A percentile compares a stretch with the other conserved stretches of the same genome.
Evolutionary conservation across 2,329 filamentous ascomycete genomes (phyloP).

Genomic region (Chaetothyriales sp.): DNA sequence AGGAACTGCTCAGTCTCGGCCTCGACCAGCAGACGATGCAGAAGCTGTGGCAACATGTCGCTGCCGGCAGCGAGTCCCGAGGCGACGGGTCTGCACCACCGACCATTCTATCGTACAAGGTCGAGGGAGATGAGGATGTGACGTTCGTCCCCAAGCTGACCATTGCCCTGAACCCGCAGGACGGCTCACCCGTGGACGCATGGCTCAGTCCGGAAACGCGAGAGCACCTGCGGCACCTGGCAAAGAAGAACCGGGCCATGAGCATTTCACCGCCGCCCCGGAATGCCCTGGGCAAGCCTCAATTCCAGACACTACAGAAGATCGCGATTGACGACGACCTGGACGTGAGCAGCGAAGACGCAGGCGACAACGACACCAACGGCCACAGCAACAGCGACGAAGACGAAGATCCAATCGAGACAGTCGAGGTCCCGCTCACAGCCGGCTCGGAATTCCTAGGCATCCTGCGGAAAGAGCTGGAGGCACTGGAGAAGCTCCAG

Average conservation of each 20-base stretch:
- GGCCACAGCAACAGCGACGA: too few species aligned
- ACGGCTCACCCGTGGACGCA: conserved; percentile 54
- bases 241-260: conserved; percentile 20
- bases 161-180: conserved; percentile 50
- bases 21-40: conserved; percentile 57
- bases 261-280: background rate
- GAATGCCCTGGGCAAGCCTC: background rate
- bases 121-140: conserved; percentile 30
- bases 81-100: conserved; percentile 23
- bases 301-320: background rate
- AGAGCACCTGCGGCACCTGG: conserved; percentile 46
- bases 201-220: conserved; percentile 50
- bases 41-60: conserved; percentile 42
- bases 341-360: background rate
- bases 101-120: conserved; percentile 38
- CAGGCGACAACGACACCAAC: conserved; percentile 1
- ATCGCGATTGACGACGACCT: background rate
- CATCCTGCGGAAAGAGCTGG: conserved; percentile 56
- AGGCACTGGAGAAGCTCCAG: conserved; percentile 53
- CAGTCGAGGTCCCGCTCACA: conserved; percentile 59
- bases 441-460: conserved; percentile 71
- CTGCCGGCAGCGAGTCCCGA: conserved; percentile 21
- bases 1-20: conserved; percentile 55
- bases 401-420: conserved; percentile 22
- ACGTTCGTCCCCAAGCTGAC: conserved; percentile 53